Evolutionary conservation across 805 yeast genomes (phyloP), one percentile per base, ranked within the genome.

Genomic region (Pichia occidentalis): DNA sequence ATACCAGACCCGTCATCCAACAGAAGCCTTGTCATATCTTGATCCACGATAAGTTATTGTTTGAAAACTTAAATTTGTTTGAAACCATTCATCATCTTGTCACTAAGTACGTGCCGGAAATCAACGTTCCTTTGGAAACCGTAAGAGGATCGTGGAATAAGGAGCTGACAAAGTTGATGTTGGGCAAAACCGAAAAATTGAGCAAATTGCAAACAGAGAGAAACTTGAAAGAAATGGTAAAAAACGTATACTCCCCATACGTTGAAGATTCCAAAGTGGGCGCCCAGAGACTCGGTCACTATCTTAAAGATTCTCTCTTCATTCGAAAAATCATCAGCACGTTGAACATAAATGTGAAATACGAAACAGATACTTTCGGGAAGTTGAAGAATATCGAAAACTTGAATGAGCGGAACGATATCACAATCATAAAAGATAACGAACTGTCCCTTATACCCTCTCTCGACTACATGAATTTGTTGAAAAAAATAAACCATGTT

Each of bases 31-130:
- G 49, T 17, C 57, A 52, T 36, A 44, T 56, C 14, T 32, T 57
- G 6, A 30, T 56, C 10, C 61, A 57, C 40, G 61, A 57, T 35
- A 48, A 44, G 32, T 24, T 56, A 8, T 14, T 54, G 7, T 52
- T 37, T 25, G 36, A 37, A 3, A 46, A 51, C 19, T 22, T 49
- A 10, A 45, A 52, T 7, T 26, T 49, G 6, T 34, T 49, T 26
- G 42, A 45, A 11, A 48, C 44, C 10, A 33, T 57, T n/a, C 21
- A 43, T 7, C 32, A 31, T 6, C 19, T 41, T 10, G n/a, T 54
- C 3, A 24, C 29, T 4, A 25, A 28, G n/a, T 14, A 11, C 2
- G 25, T 45, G 1, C 38, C 45, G 1, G 40, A 41, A 20, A 6
- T 36, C 22, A 23, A 27, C 5, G 14, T 25, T 7, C 21, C 29